Base-by-base conservation (phyloP, 352 stramenopile genomes). In the Pythium chondricola region DNA sequence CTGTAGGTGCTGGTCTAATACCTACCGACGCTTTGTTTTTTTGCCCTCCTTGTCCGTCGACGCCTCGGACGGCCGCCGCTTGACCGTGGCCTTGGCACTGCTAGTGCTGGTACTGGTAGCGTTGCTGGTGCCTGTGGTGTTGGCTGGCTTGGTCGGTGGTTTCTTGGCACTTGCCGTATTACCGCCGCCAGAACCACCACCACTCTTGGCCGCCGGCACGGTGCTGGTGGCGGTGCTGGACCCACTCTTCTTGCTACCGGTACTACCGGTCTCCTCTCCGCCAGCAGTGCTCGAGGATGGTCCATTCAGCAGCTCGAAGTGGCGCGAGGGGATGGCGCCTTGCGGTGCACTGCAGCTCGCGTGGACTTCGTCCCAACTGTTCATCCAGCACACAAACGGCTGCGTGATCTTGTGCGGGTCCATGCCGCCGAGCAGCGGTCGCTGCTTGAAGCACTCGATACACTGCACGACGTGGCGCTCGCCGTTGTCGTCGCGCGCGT, bases 341-440 rank as follows among this genome's bases (percentile, higher is more conserved):
- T 90, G 69, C 0, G 78, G 78, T 21, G 76, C 79, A n/a, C 74
- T 87, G 54, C 79, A 90, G 40, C 76, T 88, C 43, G 79, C 76
- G 42, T 83, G 67, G 2, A 90, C 62, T 35, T 90, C 79, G 45
- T 90, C 79, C 71, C 74, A 88, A 43, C 48, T 59, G 36, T 90
- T 88, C 79, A 90, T 90, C 79, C 79, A 90, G 57, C 79, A 90
- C 32, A 77, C 72, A 50, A 90, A 90, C n/a, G 79, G 79, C 52
- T 90, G 69, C 2, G 63, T 59, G 30, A 88, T 52, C 54, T 82
- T 86, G 32, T 62, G 55, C 13, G 71, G 67, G 32, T 90, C 75
- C 79, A 90, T 88, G 41, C 79, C 79, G 43, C 67, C 71, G 18
- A 90, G 64, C n/a, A 90, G 57, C 27, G 79, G 74, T 2, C 79